These are phyloP conservation scores for Verticillium nubilum DNA, from an alignment of 2,329 filamentous ascomycete species.

Conservation along the genomic window DNA sequence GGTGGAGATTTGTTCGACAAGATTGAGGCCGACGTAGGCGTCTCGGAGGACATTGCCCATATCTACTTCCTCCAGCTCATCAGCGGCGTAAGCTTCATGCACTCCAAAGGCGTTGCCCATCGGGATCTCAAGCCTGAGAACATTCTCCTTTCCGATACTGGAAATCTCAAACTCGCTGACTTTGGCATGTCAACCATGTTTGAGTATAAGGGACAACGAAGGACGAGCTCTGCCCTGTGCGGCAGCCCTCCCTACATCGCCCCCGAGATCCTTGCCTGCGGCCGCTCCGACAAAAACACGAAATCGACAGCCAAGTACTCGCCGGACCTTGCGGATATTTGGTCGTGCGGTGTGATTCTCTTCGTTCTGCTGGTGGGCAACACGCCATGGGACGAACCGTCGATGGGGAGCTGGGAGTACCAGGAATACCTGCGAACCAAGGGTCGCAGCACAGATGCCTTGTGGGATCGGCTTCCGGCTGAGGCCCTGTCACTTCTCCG, in stretches of 20 bases:
- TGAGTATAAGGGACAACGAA: slow-evolving; percentile 77
- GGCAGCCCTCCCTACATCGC: slow-evolving; percentile 97
- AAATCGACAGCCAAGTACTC: slow-evolving; percentile 54
- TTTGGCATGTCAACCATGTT: slow-evolving; percentile 96
- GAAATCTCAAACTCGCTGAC: slow-evolving; percentile 89
- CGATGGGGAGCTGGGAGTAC: slow-evolving; percentile 80
- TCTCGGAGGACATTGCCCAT: slow-evolving; percentile 91
- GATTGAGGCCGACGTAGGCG: slow-evolving; percentile 94
- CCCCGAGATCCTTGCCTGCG: slow-evolving; percentile 71
- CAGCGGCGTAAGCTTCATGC: slow-evolving; percentile 88
- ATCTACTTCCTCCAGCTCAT: slow-evolving; percentile 93
- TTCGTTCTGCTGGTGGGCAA: slow-evolving; percentile 95
- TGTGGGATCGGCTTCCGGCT: slow-evolving; percentile 75
- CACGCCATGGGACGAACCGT: slow-evolving; percentile 95
- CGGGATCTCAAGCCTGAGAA: slow-evolving; percentile 93
- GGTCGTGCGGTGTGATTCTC: slow-evolving; percentile 97
- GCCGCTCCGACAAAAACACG: slow-evolving; percentile 32
- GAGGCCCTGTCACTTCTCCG: slow-evolving; percentile 76
- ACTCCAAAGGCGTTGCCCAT: slow-evolving; percentile 91
- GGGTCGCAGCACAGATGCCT: slow-evolving; percentile 75
- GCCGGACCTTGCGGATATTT: slow-evolving; percentile 83
- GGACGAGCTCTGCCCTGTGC: slow-evolving; percentile 83
- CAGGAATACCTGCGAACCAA: slow-evolving; percentile 77
- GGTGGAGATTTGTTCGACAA: slow-evolving; percentile 98
- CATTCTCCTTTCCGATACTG: slow-evolving; percentile 78